Evolutionary conservation across 306 rosid genomes (phyloP), one percentile per base, ranked within the genome.

Genomic region (Mimosa pudica): DNA sequence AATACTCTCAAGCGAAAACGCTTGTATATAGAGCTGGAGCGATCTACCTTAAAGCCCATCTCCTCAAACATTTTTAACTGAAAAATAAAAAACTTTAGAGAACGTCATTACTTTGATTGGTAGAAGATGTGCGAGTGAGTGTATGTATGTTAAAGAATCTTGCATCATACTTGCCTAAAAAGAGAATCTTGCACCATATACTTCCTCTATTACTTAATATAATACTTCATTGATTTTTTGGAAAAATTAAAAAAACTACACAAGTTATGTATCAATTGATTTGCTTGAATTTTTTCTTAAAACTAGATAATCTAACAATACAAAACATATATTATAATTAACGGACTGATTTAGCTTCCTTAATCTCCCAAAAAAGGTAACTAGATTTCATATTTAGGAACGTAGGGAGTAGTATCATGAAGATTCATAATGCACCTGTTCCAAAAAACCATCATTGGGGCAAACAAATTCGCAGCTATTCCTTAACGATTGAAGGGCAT

Each of bases 401-500:
- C 42, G 42, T 3, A 38, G 42, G 42, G 4, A 38, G 42, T 38
- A 38, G 42, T 38, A 52, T 30, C 75, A 49, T 42, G 73, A 64
- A 7, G 82, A 68, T 51, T 71, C 73, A 75, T 74, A 41, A 82
- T 58, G 75, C 77, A 92, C 98, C 97, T 95, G 98, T 74, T 91
- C 95, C 70, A 91, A 80, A 87, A 95, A 95, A 47, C 98, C 99
- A 76, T 95, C 99, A 84, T 95, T 95, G 69, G 99, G 99, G 82
- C 97, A 93, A 82, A 95, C 99, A 84, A 70, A 82, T 77, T 87
- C 94, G 74, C 92, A 90, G 87, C 94, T 89, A 77, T 91, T 85
- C 82, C 83, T 84, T 77, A 95, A 80, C 42, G 98, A 95, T 77
- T 74, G 91, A 83, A 95, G 90, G 48, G 99, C 98, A 86, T 90